phyloP scores from a whole-genome alignment of 345 rosid species.

The Citrus cavaleriei region DNA sequence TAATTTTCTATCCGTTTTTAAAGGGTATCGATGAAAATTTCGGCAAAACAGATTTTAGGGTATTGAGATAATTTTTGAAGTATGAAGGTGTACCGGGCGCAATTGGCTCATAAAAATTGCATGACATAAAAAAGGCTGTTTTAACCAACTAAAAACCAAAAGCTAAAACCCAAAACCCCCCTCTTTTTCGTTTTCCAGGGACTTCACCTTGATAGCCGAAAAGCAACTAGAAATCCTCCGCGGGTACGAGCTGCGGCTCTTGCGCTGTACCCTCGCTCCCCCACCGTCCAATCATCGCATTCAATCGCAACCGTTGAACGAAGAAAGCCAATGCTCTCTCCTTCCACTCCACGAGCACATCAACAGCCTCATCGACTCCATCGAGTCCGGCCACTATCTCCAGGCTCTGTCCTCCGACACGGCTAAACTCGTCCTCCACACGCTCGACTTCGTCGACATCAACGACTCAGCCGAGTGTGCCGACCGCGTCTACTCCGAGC shows the following conservation, averaged over 20 bases:
- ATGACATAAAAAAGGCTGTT: too few species aligned
- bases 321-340: neutral
- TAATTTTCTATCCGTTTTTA: too few species aligned
- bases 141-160: too few species aligned
- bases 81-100: too few species aligned
- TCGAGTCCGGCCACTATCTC: slow-evolving; percentile 71
- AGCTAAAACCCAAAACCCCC: neutral
- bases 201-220: neutral
- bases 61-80: too few species aligned
- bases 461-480: slow-evolving; percentile 41
- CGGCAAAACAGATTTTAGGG: too few species aligned
- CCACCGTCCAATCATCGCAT: slow-evolving; percentile 8
- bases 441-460: slow-evolving; percentile 24
- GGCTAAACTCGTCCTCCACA: slow-evolving; percentile 24
- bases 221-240: slow-evolving; percentile 35
- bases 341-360: slow-evolving; percentile 37
- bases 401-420: slow-evolving; percentile 51
- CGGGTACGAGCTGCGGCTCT: slow-evolving; percentile 74
- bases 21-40: too few species aligned
- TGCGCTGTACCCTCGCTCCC: slow-evolving; percentile 44
- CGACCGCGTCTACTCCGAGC: slow-evolving; percentile 42
- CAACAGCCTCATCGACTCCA: slow-evolving; percentile 37
- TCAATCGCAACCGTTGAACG: slow-evolving; percentile 3
- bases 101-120: too few species aligned
- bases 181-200: neutral